These are phyloP conservation scores for Dichomitus squalens DNA, from an alignment of 1,284 basidiomycete species.

Conservation along the genomic window DNA sequence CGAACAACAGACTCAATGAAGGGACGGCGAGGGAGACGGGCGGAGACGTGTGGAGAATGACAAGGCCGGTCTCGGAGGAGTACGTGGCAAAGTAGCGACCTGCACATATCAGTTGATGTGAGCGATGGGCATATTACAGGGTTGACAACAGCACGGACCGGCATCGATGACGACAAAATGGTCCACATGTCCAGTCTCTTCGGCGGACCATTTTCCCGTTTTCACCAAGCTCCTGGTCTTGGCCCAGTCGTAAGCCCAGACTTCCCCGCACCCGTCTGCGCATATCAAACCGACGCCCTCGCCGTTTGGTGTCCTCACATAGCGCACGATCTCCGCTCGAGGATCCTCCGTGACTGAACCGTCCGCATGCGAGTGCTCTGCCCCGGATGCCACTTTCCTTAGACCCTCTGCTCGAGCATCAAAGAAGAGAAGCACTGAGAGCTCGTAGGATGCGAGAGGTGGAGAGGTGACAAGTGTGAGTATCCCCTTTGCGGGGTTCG, in stretches of 20 bases:
- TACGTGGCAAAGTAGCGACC: slow-evolving; percentile 50
- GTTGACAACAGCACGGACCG: slow-evolving; percentile 40
- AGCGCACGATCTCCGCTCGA: slow-evolving; percentile 46
- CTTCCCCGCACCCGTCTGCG: slow-evolving; percentile 54
- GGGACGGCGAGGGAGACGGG: slow-evolving; percentile 52
- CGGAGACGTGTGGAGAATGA: slow-evolving; percentile 54
- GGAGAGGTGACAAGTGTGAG: slow-evolving; percentile 63
- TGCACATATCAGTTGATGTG: slow-evolving; percentile 7
- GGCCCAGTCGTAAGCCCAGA: slow-evolving; percentile 54
- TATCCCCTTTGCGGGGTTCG: slow-evolving; percentile 42
- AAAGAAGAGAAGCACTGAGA: slow-evolving; percentile 61
- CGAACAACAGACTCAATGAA: slow-evolving; percentile 59
- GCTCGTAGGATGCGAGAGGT: slow-evolving; percentile 57
- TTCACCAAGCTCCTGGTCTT: slow-evolving; percentile 41
- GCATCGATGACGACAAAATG: slow-evolving; percentile 67
- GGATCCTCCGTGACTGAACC: slow-evolving; percentile 51
- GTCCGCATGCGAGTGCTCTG: slow-evolving; percentile 37
- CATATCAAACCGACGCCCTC: slow-evolving; percentile 69
- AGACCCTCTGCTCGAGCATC: slow-evolving; percentile 59
- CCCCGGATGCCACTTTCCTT: slow-evolving; percentile 34
- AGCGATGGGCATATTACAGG: neutral
- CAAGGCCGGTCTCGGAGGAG: slow-evolving; percentile 39
- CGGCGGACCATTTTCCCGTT: slow-evolving; percentile 45
- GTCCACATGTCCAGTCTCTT: slow-evolving; percentile 41
- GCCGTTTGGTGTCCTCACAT: slow-evolving; percentile 78